Conservation (phyloP, 108 stramenopile species). For the Cylindrotheca fusiformis region DNA sequence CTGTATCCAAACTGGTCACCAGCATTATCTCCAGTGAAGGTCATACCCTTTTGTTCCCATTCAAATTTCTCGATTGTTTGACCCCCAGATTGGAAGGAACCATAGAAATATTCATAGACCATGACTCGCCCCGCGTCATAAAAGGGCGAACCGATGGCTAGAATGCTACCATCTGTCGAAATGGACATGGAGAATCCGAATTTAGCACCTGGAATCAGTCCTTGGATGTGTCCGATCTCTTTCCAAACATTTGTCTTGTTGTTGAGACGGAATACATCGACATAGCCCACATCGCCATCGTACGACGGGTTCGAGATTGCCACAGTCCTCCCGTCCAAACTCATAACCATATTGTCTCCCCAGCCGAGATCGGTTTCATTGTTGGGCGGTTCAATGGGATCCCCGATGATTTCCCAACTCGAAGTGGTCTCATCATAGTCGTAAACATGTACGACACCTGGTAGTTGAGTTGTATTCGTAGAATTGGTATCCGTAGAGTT, state of each 20-base stretch:
- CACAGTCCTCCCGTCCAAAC: not conserved
- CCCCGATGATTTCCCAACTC: not conserved
- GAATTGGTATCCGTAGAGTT: not conserved
- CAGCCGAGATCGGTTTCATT: not conserved
- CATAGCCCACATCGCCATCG: not conserved
- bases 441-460: not conserved
- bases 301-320: not conserved
- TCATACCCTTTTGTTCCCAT: not conserved
- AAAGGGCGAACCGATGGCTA: not conserved
- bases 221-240: not conserved
- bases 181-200: not conserved
- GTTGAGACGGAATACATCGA: not conserved
- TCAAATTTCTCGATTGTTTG: not conserved
- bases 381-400: not conserved
- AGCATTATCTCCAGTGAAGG: not conserved
- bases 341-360: not conserved
- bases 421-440: not conserved
- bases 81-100: not conserved
- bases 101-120: not conserved
- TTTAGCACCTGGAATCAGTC: not conserved
- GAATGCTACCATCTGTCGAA: not conserved
- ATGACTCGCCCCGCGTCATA: not conserved
- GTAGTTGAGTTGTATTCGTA: not conserved
- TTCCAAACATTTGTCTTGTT: not conserved
- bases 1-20: conserved; percentile 5